Conservation (phyloP, 2,329 filamentous ascomycete genomes). For the Sclerotiophoma versabilis region DNA sequence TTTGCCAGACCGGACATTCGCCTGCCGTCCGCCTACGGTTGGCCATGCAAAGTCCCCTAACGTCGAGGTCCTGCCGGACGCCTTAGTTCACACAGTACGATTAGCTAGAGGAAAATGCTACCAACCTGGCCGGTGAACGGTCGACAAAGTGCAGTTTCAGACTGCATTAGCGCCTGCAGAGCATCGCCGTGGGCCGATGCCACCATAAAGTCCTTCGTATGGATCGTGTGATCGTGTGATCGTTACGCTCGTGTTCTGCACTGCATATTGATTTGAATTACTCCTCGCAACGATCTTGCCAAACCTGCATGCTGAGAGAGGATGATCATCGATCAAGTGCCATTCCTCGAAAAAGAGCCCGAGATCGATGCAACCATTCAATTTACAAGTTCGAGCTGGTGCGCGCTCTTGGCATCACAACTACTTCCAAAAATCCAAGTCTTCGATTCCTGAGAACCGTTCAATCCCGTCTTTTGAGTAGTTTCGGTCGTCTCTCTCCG, state of each 20-base stretch:
- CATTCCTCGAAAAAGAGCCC: neutral
- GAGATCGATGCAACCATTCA: neutral
- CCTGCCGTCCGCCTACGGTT: neutral
- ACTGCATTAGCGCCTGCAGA: conserved; percentile 1
- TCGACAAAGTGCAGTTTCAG: conserved; percentile 10
- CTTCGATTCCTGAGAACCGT: neutral
- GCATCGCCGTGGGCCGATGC: neutral
- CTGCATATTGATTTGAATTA: neutral
- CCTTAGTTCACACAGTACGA: neutral
- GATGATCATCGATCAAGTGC: neutral
- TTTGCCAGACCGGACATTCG: neutral
- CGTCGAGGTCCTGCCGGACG: neutral
- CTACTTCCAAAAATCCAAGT: neutral
- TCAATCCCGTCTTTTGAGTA: neutral
- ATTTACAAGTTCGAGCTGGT: neutral
- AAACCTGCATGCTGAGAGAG: neutral
- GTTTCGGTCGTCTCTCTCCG: neutral
- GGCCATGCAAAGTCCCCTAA: neutral
- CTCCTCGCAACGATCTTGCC: no score
- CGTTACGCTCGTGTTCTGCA: neutral
- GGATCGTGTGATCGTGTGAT: conserved; percentile 1
- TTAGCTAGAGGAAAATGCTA: neutral
- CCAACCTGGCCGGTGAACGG: neutral
- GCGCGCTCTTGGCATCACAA: neutral
- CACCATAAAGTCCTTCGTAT: neutral